Percentiles rank a stretch among this genome's conserved stretches.
These are phyloP conservation scores for Teratosphaeriaceae sp. DNA, from an alignment of 2,329 filamentous ascomycete genomes.

Conservation along the genomic window DNA sequence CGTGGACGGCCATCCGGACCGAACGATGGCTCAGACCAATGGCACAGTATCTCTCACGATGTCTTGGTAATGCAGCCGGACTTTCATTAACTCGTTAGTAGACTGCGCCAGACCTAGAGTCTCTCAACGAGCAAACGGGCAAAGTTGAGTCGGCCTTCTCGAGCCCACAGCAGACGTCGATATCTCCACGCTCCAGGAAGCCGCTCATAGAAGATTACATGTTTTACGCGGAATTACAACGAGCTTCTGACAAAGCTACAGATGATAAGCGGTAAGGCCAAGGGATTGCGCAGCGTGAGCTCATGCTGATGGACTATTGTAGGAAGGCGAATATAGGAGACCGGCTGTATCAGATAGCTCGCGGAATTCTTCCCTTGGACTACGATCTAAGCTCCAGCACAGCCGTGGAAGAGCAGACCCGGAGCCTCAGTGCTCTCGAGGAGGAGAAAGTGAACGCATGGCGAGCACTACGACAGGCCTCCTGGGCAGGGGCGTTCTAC, in stretches of 20 bases:
- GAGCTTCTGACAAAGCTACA: neutral
- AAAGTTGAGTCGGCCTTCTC: slow-evolving; percentile 3
- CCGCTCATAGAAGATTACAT: slow-evolving; percentile 5
- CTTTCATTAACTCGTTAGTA: neutral
- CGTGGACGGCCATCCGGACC: too few species aligned
- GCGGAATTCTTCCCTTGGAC: slow-evolving; percentile 4
- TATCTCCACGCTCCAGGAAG: neutral
- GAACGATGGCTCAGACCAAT: too few species aligned
- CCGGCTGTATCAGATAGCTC: neutral
- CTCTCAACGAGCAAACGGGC: slow-evolving; percentile 5
- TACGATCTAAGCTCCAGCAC: neutral
- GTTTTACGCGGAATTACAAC: slow-evolving; percentile 4
- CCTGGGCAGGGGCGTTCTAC: slow-evolving; percentile 8
- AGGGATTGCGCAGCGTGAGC: neutral
- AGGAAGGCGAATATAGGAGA: neutral
- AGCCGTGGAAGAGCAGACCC: neutral
- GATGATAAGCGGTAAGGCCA: slow-evolving; percentile 3
- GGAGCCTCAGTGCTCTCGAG: slow-evolving; percentile 4
- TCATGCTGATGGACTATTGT: neutral
- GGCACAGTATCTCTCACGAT: neutral
- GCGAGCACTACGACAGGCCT: slow-evolving; percentile 7
- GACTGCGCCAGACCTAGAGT: neutral
- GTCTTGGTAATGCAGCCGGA: neutral
- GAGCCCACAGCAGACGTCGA: neutral
- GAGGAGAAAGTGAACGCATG: slow-evolving; percentile 9